Conservation (phyloP, 768 basidiomycete genomes). For the Trametes villosa region DNA sequence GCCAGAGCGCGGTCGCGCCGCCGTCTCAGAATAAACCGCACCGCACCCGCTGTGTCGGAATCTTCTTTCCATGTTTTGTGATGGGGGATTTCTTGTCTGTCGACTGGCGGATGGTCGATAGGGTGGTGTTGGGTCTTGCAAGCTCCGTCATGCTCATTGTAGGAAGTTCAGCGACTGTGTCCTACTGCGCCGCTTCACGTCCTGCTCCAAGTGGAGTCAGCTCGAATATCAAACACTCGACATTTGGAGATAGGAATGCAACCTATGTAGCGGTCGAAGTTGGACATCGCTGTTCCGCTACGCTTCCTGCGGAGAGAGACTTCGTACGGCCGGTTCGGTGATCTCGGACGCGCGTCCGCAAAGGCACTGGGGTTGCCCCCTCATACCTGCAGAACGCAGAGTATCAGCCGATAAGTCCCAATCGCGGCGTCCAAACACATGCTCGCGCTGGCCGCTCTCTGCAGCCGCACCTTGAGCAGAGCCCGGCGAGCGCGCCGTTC, state of each 20-base stretch:
- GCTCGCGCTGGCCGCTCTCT: no score
- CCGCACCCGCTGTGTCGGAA: neutral
- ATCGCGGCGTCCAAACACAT: neutral
- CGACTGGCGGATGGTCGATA: no score
- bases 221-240: neutral
- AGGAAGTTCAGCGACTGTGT: no score
- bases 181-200: neutral
- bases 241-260: neutral
- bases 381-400: neutral
- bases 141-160: no score
- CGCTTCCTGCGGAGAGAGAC: neutral
- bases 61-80: neutral
- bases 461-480: no score
- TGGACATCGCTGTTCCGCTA: neutral
- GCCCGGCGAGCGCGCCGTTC: neutral
- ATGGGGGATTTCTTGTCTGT: neutral
- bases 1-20: conserved; percentile 3
- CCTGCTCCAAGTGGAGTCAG: neutral
- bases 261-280: neutral
- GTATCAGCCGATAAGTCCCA: neutral
- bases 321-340: neutral
- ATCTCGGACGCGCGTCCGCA: neutral
- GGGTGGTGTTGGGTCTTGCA: no score
- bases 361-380: neutral
- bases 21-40: conserved; percentile 9